Conservation (phyloP, 768 basidiomycete species). For the Hericium coralloides region DNA sequence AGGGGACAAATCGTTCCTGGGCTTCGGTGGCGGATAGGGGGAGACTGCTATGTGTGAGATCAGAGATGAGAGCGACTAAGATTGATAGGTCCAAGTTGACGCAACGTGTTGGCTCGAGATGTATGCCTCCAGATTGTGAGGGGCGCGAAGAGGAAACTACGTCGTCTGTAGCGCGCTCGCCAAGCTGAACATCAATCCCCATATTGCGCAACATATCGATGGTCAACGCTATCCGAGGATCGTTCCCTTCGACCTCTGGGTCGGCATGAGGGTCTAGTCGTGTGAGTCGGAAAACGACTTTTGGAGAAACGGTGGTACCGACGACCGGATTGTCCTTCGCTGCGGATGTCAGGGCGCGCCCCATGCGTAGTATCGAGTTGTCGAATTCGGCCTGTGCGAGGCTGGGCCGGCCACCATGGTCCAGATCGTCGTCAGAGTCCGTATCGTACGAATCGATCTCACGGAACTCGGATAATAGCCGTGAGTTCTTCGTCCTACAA, state of each 20-base stretch:
- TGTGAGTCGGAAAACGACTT: slow-evolving; percentile 57
- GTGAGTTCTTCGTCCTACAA: slow-evolving; percentile 63
- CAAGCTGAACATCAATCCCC: slow-evolving; percentile 61
- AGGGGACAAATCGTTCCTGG: slow-evolving; percentile 52
- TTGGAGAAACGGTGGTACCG: slow-evolving; percentile 29
- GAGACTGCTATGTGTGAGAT: slow-evolving; percentile 66
- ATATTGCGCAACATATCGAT: slow-evolving; percentile 45
- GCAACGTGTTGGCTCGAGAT: slow-evolving; percentile 40
- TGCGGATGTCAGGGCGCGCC: slow-evolving; percentile 54
- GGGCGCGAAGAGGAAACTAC: slow-evolving; percentile 1
- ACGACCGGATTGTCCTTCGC: slow-evolving; percentile 46
- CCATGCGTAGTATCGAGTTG: slow-evolving; percentile 69
- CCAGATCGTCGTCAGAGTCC: slow-evolving; percentile 39
- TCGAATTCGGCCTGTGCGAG: slow-evolving; percentile 48
- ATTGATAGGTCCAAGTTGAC: slow-evolving; percentile 82
- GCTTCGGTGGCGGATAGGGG: slow-evolving; percentile 52
- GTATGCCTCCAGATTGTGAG: slow-evolving; percentile 4
- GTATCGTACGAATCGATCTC: slow-evolving; percentile 80
- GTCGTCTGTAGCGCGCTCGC: slow-evolving; percentile 31
- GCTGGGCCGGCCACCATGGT: slow-evolving; percentile 19
- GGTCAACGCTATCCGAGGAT: slow-evolving; percentile 54
- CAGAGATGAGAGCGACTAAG: slow-evolving; percentile 77
- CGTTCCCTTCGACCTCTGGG: slow-evolving; percentile 22
- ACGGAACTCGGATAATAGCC: slow-evolving; percentile 70
- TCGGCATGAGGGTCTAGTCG: slow-evolving; percentile 43